Evolutionary conservation across 768 basidiomycete genomes (phyloP), one percentile per base, ranked within the genome.

Genomic region (Boletus edulis): DNA sequence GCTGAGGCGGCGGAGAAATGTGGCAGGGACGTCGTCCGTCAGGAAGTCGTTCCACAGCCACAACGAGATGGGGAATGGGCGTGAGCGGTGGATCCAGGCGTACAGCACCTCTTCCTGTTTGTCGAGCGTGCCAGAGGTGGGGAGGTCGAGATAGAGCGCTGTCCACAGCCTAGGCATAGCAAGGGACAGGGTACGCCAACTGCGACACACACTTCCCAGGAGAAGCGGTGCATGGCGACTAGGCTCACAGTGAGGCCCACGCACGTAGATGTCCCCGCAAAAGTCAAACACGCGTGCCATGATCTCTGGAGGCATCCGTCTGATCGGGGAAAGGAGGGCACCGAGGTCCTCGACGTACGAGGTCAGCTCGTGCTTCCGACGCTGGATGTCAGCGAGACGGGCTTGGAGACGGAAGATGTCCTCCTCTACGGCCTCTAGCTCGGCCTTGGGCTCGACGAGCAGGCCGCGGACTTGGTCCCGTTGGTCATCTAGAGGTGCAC

Each of bases 21-120:
- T 1, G 1, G 61, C 51, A 14, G 68, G 68, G 50, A 69, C 61
- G 57, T 70, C 68, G 55, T 69, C 68, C 2, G 68, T 66, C 58
- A 70, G 55, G 57, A 69, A 70, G 55, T 69, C 67, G 46, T 69
- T 69, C 68, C 68, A 69, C 1, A 69, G 42, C 68, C 68, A 69
- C 2, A 70, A 22, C 0, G 68, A 62, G 46, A 69, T 48, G 45
- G 64, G 56, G 18, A 66, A 55, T 0, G 66, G 68, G 29, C 60
- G 67, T 1, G 68, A 52, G 32, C 68, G 68, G 22, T 65, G 60
- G 51, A 69, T 55, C 68, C 68, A 69, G 1, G 64, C 58, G 7
- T 51, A 22, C 46, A 69, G 54, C 51, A 70, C 61, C 35, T 60
- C 59, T 18, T 68, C 66, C 18, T 70, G 61, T 7, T 38, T 64